Percentiles rank a stretch among this genome's conserved stretches.
Evolutionary conservation across 306 rosid species (phyloP).

Genomic region (Lotus japonicus): DNA sequence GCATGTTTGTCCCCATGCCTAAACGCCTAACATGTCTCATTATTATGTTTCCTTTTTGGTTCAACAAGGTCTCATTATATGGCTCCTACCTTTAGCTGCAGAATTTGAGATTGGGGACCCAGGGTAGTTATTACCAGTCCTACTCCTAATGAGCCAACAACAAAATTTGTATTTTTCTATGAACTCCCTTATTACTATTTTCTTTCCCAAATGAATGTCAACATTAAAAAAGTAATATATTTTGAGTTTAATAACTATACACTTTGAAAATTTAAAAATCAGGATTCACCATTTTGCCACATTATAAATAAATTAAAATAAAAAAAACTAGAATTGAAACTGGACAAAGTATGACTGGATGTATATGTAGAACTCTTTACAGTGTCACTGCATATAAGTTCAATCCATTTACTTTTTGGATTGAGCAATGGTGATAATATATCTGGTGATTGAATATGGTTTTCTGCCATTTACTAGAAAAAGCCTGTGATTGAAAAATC

Average conservation of each 20-base stretch:
- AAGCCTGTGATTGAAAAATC: neutral
- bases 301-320: too few relatives aligned
- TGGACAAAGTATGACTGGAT: too few relatives aligned
- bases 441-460: neutral
- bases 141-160: neutral
- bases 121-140: neutral
- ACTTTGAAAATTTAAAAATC: too few relatives aligned
- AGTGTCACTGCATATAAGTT: too few relatives aligned
- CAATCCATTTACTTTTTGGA: neutral
- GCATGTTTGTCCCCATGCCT: neutral
- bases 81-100: neutral
- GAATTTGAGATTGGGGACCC: slow-evolving; percentile 19
- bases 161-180: neutral
- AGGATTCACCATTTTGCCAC: too few relatives aligned
- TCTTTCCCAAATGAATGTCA: neutral
- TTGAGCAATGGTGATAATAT: neutral
- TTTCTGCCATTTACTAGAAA: neutral
- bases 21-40: slow-evolving; percentile 2
- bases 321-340: too few relatives aligned
- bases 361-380: too few relatives aligned
- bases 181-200: neutral
- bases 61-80: neutral
- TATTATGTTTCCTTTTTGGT: neutral
- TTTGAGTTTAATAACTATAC: neutral
- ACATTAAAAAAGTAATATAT: neutral